Conservation (phyloP, 2,329 filamentous ascomycete genomes). For the Trichoderma semiorbis region DNA sequence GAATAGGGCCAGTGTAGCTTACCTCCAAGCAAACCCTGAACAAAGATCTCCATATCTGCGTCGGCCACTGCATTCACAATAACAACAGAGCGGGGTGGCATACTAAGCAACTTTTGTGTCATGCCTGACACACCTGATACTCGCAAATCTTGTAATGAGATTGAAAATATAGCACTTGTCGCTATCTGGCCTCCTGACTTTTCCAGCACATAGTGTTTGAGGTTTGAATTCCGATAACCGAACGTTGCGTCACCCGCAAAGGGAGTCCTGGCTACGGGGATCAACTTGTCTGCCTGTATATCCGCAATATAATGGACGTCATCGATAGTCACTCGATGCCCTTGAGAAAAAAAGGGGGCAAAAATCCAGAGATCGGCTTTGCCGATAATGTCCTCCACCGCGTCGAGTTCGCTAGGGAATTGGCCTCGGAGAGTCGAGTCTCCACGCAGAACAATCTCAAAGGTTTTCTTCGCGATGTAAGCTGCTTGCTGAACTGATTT, state of each 20-base stretch:
- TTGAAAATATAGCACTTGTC: too few relatives aligned
- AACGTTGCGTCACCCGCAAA: constrained; percentile 57
- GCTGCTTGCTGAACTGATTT: constrained; percentile 46
- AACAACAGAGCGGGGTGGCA: constrained; percentile 41
- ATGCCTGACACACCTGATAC: constrained; percentile 27
- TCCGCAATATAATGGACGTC: constrained; percentile 50
- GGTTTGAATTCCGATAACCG: constrained; percentile 38
- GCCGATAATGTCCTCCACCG: too few relatives aligned
- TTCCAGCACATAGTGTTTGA: too few relatives aligned
- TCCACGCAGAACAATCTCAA: constrained; percentile 42
- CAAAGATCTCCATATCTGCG: constrained; percentile 53
- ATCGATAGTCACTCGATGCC: constrained; percentile 48
- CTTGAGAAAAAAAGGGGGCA: constrained; percentile 58
- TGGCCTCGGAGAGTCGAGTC: not conserved
- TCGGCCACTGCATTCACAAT: constrained; percentile 53
- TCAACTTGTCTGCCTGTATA: constrained; percentile 41
- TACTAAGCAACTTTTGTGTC: constrained; percentile 25
- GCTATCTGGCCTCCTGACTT: too few relatives aligned
- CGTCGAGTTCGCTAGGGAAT: constrained; percentile 41
- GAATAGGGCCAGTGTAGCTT: too few relatives aligned
- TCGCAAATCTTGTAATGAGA: too few relatives aligned
- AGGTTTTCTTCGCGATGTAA: constrained; percentile 33
- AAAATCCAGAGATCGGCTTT: constrained; percentile 49
- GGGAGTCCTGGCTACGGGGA: constrained; percentile 47
- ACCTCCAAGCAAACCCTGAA: constrained; percentile 42